Base-by-base conservation (phyloP, 2,329 filamentous ascomycete genomes). In the Knufia petricola region DNA sequence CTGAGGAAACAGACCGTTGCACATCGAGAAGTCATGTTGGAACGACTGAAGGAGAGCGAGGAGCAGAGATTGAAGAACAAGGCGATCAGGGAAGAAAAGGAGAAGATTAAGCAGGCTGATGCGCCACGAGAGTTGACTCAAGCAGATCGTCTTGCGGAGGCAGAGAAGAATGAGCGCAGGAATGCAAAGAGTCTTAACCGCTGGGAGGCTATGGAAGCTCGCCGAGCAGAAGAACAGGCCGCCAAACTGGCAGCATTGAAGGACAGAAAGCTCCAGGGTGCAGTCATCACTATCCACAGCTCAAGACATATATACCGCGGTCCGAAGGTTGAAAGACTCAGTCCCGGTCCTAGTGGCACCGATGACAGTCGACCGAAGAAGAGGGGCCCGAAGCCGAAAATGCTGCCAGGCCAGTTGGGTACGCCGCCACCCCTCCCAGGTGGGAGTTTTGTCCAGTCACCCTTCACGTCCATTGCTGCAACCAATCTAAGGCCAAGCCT, bases 171-270 rank as follows among this genome's bases (percentile, higher is more conserved):
- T 4, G 92, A 96, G 66, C 84, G 84, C 65, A 75, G 82, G 59
- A 95, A 98, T 65, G 78, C 84, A 58, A 94, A 87, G 73, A 96
- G 84, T 65, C 69, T 95, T 61, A 95, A 90, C 61, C 77, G 87
- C 49, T 96, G 90, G 89, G 89, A 96, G 65, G 84, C 87, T 64
- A 86, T 87, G 4, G 92, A 98, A 68, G 88, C 87, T 67, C 81
- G 84, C 63, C 81, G 90, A 50, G 85, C 89, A 56, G 87, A 90
- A 59, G 85, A 94, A 61, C 78, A 90, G 52, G 78, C 81, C 55
- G 84, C 82, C 34, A 90, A 85, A 67, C 73, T 96, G 41, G 88
- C 90, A 32, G 92, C 90, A 12, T 72, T 96, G 58, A 85, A 94
- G 60, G 87, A 88, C 63, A 80, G 89, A 42, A 87, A 85, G 44